Base-by-base conservation (phyloP, 2,329 filamentous ascomycete genomes). In the Amesomyces nigricolor region DNA sequence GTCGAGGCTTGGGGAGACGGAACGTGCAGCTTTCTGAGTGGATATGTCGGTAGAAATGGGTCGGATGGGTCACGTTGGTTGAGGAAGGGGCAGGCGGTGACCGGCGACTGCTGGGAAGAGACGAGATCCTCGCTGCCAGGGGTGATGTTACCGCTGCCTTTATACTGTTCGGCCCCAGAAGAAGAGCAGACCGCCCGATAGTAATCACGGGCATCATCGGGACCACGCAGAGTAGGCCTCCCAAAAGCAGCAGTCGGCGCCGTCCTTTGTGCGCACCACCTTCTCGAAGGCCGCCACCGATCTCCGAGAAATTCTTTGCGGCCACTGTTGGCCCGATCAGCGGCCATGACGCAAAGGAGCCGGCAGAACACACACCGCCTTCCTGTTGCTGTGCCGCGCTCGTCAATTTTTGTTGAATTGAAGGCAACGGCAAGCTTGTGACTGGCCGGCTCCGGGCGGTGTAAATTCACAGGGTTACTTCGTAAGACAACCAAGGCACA, bases 331-430 rank as follows among this genome's bases (percentile, higher is more conserved):
- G 58, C 53, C 56, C 45, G 46, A 50, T 54, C 39, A 22, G 44
- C 40, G 55, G 19, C 51, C 59, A 61, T 61, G 59, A 61, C 59
- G 59, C 59, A 61, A 61, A 19, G 32, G 51, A 37, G 17, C 32
- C 6, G 56, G 58, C 56, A 58, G 57, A 56, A 57, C 1, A 11
- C 38, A 22, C 10, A 57, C 59, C 59, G 59, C 59, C 50, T 61
- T 53, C 57, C 54, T 1, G 16, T 52, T 39, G 14, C 16, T 10
- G 32, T 2, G 30, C 13, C n/a, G 30, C 46, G 10, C 14, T 29
- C n/a, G 2, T 30, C 38, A 35, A 44, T 48, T 50, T 56, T 46
- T 47, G 5, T 13, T 47, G 40, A 53, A n/a, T 13, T 35, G 32
- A 35, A 35, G 17, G 47, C 19, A 32, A 43, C 37, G 10, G 22